Evolutionary conservation across 2,329 filamentous ascomycete species (phyloP), one percentile per base, ranked within the genome.

Genomic region (Fusarium tjaetaba): DNA sequence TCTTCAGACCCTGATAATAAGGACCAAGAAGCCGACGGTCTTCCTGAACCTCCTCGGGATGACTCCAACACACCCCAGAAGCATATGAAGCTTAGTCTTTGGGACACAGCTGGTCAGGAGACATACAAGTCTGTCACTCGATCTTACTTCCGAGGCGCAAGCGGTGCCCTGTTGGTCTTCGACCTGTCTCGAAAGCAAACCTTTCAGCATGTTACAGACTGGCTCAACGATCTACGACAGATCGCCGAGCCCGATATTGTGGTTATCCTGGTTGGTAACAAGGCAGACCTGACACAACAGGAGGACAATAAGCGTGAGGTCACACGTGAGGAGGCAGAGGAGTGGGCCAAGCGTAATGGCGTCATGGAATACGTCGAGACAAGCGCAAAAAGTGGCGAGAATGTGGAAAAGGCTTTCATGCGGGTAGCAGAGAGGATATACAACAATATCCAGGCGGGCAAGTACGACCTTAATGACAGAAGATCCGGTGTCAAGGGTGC

Each of bases 171-270:
- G 20, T 90, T 99, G 32, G 96, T 99, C 70, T 99, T 98, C 80
- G 96, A 99, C 83, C 96, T 99, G 74, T 94, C 94, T 34, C 90
- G 96, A 66, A 91, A 91, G 56, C 88, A 91, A 58, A 98, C 96
- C 13, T 98, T 98, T 80, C 85, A 90, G 70, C 95, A 96, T 78
- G 96, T 94, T 61, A 97, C 94, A 38, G 92, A 94, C 83, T 99
- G 96, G 96, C 90, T 98, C 49, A 91, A 96, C 79, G 96, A 99
- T 84, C 88, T 99, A 73, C 91, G 95, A 46, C 94, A 96, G 82
- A 98, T 98, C 77, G 96, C 96, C 56, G 96, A 98, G 83, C 94
- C 96, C 30, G 94, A 96, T 79, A 98, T 98, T 73, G 94, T 98
- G 51, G 94, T 98, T 22, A 92, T 99, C 26, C 86, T 99, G 11